Base-by-base conservation (phyloP, 2,329 filamentous ascomycete genomes). In the Waltergamsia citrina region DNA sequence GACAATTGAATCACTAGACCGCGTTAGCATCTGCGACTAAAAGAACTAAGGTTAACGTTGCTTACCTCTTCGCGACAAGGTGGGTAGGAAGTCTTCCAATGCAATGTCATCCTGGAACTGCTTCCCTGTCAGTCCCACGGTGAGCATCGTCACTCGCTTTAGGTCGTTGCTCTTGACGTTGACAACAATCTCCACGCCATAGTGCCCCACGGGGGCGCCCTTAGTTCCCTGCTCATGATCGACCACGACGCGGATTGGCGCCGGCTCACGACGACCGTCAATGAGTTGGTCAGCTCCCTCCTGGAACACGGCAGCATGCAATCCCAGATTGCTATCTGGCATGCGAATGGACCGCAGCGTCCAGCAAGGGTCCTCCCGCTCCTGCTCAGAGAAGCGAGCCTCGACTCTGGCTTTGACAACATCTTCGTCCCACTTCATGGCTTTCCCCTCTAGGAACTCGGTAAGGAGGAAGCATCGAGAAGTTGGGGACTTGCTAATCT, bases 371-470 rank as follows among this genome's bases (percentile, higher is more conserved):
- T 81, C 74, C 53, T 94, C 86, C 38, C 88, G 76, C 60, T 94
- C 85, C n/a, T 65, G 55, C 52, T 94, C 87, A 1, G 83, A 64
- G 48, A 93, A 94, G 9, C 88, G 75, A 6, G 79, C 82, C 57
- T 95, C 90, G 11, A 95, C 77, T 42, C 81, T 78, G 7, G 88
- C 87, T 59, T 90, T 93, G 31, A 79, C 76, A 10, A 95, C 69
- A 43, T 96, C 92, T 57, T 96, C 90, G 19, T 78, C 77, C 57
- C 85, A 79, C 40, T 81, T 84, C 14, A 68, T 63, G 2, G 82
- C 85, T 52, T 80, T 88, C 18, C 78, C 79, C 50, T 94, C 84
- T 46, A 90, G 90, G 7, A 72, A 61, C 34, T 85, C 84, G 33
- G 80, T 74, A 2, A 94, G 68, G 26, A 81, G 57, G 49, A 94